Conservation (phyloP, 169 alveolate species). For the Cryptosporidium baileyi region DNA sequence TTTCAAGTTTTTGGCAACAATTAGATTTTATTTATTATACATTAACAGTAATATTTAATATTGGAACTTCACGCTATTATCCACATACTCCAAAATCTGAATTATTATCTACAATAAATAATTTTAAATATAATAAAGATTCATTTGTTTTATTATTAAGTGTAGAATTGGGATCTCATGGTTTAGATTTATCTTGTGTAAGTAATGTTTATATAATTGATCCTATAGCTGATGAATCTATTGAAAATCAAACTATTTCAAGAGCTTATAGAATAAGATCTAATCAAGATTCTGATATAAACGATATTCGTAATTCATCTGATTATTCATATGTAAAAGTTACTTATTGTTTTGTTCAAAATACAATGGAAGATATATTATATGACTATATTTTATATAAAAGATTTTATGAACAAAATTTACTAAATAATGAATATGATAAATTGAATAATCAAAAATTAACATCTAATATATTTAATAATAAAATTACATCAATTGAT, state of each 20-base stretch:
- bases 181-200: slow-evolving; percentile 50
- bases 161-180: slow-evolving; percentile 61
- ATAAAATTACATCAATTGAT: too few relatives aligned
- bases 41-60: slow-evolving; percentile 10
- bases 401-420: background rate
- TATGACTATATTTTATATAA: slow-evolving; percentile 38
- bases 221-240: slow-evolving; percentile 49
- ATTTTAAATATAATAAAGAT: background rate
- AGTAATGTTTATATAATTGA: slow-evolving; percentile 21
- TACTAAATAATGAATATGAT: background rate
- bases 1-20: slow-evolving; percentile 62
- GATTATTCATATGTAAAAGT: slow-evolving; percentile 17
- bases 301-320: background rate
- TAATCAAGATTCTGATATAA: background rate
- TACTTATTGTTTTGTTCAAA: slow-evolving; percentile 40
- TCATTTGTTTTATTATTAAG: slow-evolving; percentile 13
- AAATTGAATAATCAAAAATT: too few relatives aligned
- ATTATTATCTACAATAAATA: background rate
- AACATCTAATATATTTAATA: too few relatives aligned
- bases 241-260: slow-evolving; percentile 51
- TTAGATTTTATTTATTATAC: slow-evolving; percentile 42
- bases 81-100: slow-evolving; percentile 54
- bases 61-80: slow-evolving; percentile 43
- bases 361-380: slow-evolving; percentile 40
- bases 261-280: slow-evolving; percentile 56